Evolutionary conservation across 208 protist genomes (phyloP), one percentile per base, ranked within the genome.

Genomic region (Crithidia thermophila): DNA sequence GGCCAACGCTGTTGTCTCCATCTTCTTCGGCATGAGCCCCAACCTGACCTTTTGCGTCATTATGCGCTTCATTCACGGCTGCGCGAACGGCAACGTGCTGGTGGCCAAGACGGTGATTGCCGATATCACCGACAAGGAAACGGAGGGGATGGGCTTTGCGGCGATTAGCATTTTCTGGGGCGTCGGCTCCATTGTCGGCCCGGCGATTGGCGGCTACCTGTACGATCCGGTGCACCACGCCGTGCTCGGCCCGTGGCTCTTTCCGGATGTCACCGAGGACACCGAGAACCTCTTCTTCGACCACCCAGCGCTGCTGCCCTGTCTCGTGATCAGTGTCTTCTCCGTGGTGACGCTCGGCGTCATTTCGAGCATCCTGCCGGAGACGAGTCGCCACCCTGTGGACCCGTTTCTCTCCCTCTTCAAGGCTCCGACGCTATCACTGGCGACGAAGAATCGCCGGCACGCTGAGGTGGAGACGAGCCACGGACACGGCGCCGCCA

Each of bases 131-230:
- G 84, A 93, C 57, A 81, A 77, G 58, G 88, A 82, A 3, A 89
- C 79, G 36, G 82, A 87, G 65, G 81, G 82, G 9, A 70, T 79
- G 57, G 97, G 97, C 43, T 99, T 99, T 78, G 93, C 96, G 16
- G 97, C 98, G 36, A 97, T 99, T 20, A 98, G 94, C 68, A 97
- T 99, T 71, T 79, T 81, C 23, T 87, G 75, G 66, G 84, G 78
- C 2, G 71, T 89, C 21, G 84, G 87, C 28, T 83, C 78, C 45
- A 60, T 91, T 20, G 51, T 89, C 13, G 87, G 84, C 3, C 87
- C 87, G 7, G 76, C 80, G 10, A 42, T 91, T 2, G 87, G 87
- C 25, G 84, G 87, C 37, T 53, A 88, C 25, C 63, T 93, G 4
- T 93, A 91, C 57, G 77, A 90, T 56, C 84, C 84, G 8, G 68